Evolutionary conservation across 352 stramenopile genomes (phyloP), one percentile per base, ranked within the genome.

Genomic region (Phytophthora sp.): DNA sequence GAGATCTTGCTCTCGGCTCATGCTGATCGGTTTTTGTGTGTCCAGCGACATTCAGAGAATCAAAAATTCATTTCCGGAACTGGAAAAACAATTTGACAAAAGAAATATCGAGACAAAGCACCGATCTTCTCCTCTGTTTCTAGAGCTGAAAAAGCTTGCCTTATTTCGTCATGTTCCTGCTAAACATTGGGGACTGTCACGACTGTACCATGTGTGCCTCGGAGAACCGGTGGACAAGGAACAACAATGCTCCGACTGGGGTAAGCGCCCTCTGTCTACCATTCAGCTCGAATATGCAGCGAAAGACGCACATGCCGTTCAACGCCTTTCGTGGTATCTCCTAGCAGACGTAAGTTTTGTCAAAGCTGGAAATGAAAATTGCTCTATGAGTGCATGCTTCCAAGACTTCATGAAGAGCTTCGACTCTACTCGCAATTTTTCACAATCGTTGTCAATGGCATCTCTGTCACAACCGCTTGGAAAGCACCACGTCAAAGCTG

Each of bases 231-330:
- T 91, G 23, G 71, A 84, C 51, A 91, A 89, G 27, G 74, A 88
- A 39, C 64, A 91, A 47, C 82, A 91, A 49, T 88, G 80, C 38
- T 88, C 78, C 0, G 80, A 89, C 51, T 91, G 82, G 82, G 72
- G 74, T 21, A 53, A 21, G 0, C 76, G 82, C 0, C 80, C 80
- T 15, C 61, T 89, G 9, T 78, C 74, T 5, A 21, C 45, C 1
- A 62, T 44, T 5, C 82, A 91, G 36, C 56, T 89, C 2, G 44
- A 71, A 45, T 91, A 91, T 44, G 82, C 81, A 16, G 81, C 79
- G 6, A 80, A 73, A 69, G 81, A 90, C 23, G 81, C 77, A 2
- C 82, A 76, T 26, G 78, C 53, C 2, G 80, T 86, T 50, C 76
- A 76, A 47, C 74, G 69, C 30, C 64, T 89, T 51, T 62, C 76